Percentiles rank a stretch among this genome's conserved stretches.
These are phyloP conservation scores for Luvunga scandens DNA, from an alignment of 345 rosid species.

Conservation along the genomic window DNA sequence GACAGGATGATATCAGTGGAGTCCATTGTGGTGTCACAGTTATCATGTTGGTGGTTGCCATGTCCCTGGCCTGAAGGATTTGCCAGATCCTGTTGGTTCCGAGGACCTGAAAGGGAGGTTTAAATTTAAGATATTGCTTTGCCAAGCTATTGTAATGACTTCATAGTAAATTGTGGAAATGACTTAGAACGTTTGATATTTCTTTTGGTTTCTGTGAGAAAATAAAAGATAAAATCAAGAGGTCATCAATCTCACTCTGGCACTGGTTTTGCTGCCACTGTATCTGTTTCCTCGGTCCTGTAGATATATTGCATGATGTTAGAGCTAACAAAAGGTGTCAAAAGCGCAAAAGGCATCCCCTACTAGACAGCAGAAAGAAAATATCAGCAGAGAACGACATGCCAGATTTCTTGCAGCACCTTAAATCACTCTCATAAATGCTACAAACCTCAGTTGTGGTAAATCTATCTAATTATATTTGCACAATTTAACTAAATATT, in stretches of 20 bases:
- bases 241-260: constrained; percentile 38
- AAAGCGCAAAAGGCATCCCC: not conserved
- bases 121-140: not conserved
- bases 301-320: not conserved
- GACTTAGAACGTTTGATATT: not conserved
- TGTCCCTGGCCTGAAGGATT: constrained; percentile 81
- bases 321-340: constrained; percentile 6
- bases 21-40: not conserved
- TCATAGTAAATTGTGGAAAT: not conserved
- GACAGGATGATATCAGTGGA: not conserved
- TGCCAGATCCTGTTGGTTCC: constrained; percentile 86
- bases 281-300: constrained; percentile 34
- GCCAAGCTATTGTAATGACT: not conserved
- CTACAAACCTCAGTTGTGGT: not conserved
- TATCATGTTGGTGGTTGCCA: constrained; percentile 92
- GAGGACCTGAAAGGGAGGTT: constrained; percentile 48
- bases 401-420: not conserved
- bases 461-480: not conserved
- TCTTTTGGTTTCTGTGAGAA: not conserved
- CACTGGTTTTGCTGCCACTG: constrained; percentile 27
- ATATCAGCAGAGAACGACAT: not conserved
- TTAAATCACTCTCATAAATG: not conserved
- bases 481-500: not conserved
- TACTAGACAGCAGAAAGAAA: not conserved
- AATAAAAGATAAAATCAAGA: not conserved